Base-by-base conservation (phyloP, 176 grass and related monocot genomes). In the Oryza longistaminata region DNA sequence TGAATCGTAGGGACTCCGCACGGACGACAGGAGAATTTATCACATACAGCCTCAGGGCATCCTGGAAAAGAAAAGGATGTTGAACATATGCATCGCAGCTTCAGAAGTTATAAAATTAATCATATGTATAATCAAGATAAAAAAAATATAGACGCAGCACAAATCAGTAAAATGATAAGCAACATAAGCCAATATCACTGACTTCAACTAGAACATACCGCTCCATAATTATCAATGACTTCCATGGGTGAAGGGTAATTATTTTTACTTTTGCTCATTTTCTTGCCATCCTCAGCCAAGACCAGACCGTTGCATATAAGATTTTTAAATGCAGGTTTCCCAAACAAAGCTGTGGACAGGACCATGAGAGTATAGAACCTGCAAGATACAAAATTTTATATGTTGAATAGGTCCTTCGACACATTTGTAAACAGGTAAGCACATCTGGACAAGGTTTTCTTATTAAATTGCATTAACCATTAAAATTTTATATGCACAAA, bases 361-460 rank as follows among this genome's bases (percentile, higher is more conserved):
- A 96, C 96, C 96, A 99, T 99, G 68, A 99, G 75, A 68, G 96
- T 99, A 86, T 99, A 99, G 82, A 99, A 99, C 96, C 96, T 99
- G 81, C 75, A 92, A 66, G 14, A 75, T 64, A 21, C 78, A 76
- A 45, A 35, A 35, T 35, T 35, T 35, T 53, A 46, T 46, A 46
- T 46, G 45, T 46, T 46, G 39, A 40, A 6, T 7, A 40, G 45
- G 45, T 46, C 45, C 45, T 12, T 46, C 2, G 0, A 5, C 5
- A 35, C 34, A 31, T 31, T 31, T 31, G 29, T 31, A 50, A 17
- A 15, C 15, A 52, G 4, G 49, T 52, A 52, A 31, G 29, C 29
- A 31, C 29, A 31, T 31, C 48, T 50, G 3, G 14, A 52, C 3
- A 52, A 52, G 49, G 49, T 52, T 52, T 52, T 52, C 15, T 52